Evolutionary conservation across 371 early-diverging fungal species (phyloP), one percentile per base, ranked within the genome.

Genomic region (Rhizopus sp.): DNA sequence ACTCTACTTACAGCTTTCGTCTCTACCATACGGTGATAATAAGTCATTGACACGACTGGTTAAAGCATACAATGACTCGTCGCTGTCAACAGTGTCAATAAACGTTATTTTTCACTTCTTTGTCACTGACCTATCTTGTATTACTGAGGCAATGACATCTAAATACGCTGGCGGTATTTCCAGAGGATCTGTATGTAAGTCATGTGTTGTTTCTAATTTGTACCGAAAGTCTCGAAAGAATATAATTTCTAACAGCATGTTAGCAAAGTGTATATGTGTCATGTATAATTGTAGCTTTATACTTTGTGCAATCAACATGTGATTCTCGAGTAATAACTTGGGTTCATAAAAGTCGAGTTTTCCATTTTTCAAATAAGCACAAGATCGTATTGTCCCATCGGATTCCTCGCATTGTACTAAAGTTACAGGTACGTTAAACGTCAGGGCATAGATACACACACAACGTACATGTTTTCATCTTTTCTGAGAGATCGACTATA

Each of bases 311-410:
- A 70, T 47, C 12, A 33, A 35, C 1, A 40, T 17, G 46, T 78
- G 75, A 50, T 66, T 69, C 44, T 75, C 76, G n/a, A 67, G 56
- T 46, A 70, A 57, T 39, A 78, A 38, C 39, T 71, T 73, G 5
- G 68, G 55, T 57, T 78, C 75, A 2, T 37, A 31, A 47, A 62
- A 73, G 3, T 35, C 40, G 0, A 78, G 60, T 61, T 61, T 78
- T n/a, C 79, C 79, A 63, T 78, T 71, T 40, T 66, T 77, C 2
- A 72, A 46, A 30, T 47, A 66, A 29, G 34, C 17, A 33, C 58
- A 63, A 53, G 38, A 12, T 42, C 53, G 54, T 12, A 45, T 54
- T 49, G 30, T 52, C 8, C 13, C 7, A 29, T 50, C 37, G 16
- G 3, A 5, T 38, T 38, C 39, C 17, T 37, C 23, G 12, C 37